A percentile compares a stretch with the other conserved stretches of the same genome.
Conservation (phyloP, 2,329 filamentous ascomycete genomes). For the Fusarium humuli region DNA sequence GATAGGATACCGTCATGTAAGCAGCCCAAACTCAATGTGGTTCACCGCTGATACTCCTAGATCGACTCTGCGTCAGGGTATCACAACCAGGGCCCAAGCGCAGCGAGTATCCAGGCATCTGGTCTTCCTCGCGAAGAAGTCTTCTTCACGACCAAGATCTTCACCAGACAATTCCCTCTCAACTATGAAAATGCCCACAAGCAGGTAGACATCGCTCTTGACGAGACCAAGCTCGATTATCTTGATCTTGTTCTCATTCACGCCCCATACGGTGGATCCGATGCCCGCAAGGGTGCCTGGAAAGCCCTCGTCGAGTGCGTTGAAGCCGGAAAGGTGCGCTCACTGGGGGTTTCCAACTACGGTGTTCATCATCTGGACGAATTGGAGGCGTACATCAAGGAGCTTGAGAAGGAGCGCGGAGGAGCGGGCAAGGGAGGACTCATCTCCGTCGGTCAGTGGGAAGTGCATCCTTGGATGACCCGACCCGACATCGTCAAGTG, state of each 20-base stretch:
- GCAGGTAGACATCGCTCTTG: constrained; percentile 72
- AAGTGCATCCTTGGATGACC: constrained; percentile 89
- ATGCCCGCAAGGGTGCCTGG: constrained; percentile 69
- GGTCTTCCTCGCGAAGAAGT: constrained; percentile 60
- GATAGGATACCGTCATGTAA: constrained; percentile 65
- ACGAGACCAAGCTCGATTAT: constrained; percentile 72
- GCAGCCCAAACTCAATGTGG: constrained; percentile 7
- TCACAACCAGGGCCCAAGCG: constrained; percentile 62
- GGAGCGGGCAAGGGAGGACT: constrained; percentile 74
- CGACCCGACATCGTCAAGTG: constrained; percentile 83
- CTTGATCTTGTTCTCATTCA: constrained; percentile 75
- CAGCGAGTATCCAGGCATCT: constrained; percentile 57
- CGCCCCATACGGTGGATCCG: constrained; percentile 68
- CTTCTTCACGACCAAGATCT: constrained; percentile 69
- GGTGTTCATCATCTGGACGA: constrained; percentile 72
- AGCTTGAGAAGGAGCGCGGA: constrained; percentile 70
- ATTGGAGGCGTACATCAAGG: constrained; percentile 67
- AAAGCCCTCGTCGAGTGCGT: constrained; percentile 72
- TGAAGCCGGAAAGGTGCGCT: constrained; percentile 70
- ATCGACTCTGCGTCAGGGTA: constrained; percentile 67
- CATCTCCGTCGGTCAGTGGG: constrained; percentile 87
- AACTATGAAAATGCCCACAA: constrained; percentile 73
- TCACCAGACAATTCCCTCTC: constrained; percentile 53
- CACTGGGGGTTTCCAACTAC: constrained; percentile 74
- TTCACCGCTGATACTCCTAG: constrained; percentile 43